Base-by-base conservation (phyloP, 192 early-diverging fungal species). In the Coemansia sp. region DNA sequence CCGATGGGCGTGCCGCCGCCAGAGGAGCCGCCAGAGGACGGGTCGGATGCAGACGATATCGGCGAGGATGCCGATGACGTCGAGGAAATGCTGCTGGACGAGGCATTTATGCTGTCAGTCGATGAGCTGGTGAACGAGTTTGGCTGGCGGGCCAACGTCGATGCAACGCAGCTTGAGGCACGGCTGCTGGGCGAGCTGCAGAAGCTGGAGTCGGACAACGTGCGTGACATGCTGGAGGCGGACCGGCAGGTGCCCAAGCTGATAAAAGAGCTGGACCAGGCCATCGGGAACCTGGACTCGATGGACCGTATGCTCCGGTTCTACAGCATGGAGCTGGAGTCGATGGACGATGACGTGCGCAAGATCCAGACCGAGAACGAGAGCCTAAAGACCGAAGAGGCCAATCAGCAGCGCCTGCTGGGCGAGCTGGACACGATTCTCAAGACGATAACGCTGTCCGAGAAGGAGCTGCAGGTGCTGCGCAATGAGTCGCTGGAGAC, bases 321-420 rank as follows among this genome's bases (percentile, higher is more conserved):
- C 27, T 98, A 97, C 71, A 87, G 89, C 14, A 81, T 87, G 11
- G 87, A 95, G 67, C 79, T 98, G 27, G 91, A 97, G 89, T 84
- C 84, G 54, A 95, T 97, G 90, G 94, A 91, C 28, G 86, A 90
- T 71, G 93, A 97, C 71, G 94, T 97, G 52, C 91, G 93, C 77
- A 90, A 95, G 57, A 96, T 98, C 56, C 94, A 97, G 77, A 78
- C 87, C 16, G 86, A 92, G 64, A 97, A 97, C 71, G 89, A 97
- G 40, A 89, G 84, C 52, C 82, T 98, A 53, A 94, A 97, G 69
- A 82, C 92, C 23, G 87, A 92, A 40, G 91, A 93, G 10, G 80
- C 81, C 12, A 98, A 97, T 69, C 97, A 98, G 62, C 88, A 92
- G 29, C 81, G 81, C 23, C 71, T 98, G 29, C 74, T 97, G 10